Evolutionary conservation across 176 grass and related monocot genomes (phyloP).

Genomic region (Themeda triandra): DNA sequence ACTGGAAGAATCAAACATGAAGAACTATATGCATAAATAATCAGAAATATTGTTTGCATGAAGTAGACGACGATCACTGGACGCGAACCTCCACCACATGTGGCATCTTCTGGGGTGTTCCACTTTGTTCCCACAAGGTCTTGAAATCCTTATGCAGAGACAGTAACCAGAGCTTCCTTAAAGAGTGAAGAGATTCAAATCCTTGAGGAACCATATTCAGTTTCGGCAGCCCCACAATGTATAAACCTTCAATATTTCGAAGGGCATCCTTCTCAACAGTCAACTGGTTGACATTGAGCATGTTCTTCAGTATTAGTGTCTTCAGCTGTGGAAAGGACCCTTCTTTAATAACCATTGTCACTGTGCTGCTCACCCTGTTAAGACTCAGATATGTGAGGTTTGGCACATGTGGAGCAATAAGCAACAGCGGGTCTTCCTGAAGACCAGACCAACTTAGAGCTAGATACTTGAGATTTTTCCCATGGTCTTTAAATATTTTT

Average conservation of each 20-base stretch:
- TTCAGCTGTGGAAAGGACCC: conserved; percentile 23
- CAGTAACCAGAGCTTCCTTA: not conserved
- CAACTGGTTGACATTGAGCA: not conserved
- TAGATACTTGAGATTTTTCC: conserved; percentile 1
- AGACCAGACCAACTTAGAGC: conserved; percentile 12
- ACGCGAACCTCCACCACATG: not conserved
- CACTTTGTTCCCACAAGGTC: not conserved
- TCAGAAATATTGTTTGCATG: not conserved
- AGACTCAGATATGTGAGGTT: too few relatives aligned
- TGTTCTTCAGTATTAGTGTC: not conserved
- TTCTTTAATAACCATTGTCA: not conserved
- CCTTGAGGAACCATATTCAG: conserved; percentile 5
- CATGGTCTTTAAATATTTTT: not conserved
- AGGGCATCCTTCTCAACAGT: conserved; percentile 17
- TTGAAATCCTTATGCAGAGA: not conserved
- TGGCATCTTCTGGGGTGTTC: not conserved
- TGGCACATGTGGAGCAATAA: too few relatives aligned
- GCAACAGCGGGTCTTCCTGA: too few relatives aligned
- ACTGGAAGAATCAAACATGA: not conserved
- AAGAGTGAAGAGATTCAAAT: not conserved
- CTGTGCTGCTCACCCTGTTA: too few relatives aligned
- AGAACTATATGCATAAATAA: not conserved
- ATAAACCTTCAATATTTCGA: conserved; percentile 4
- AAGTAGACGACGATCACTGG: not conserved
- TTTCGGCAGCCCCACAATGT: not conserved